Conservation (phyloP, 345 rosid genomes). For the Dovyalis caffra region DNA sequence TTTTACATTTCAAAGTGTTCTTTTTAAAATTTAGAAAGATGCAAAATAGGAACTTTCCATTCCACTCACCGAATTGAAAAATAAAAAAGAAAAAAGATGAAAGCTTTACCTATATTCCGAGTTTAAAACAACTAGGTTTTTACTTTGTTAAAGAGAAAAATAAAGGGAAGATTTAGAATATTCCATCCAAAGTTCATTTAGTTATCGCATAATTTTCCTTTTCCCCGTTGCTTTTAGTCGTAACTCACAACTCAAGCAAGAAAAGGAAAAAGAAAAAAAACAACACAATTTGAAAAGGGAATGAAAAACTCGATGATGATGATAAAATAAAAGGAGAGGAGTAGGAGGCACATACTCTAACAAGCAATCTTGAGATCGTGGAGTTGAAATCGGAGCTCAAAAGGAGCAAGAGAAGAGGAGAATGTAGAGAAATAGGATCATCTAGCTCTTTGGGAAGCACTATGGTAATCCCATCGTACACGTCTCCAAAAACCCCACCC, state of each 20-base stretch:
- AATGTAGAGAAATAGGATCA: conserved; percentile 19
- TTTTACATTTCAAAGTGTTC: conserved; percentile 6
- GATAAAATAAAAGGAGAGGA: too few relatives aligned
- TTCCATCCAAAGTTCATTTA: not conserved
- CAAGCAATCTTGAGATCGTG: conserved; percentile 55
- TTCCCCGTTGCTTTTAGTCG: not conserved
- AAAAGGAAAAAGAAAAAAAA: not conserved
- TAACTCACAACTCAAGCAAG: conserved; percentile 8
- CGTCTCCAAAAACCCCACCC: conserved; percentile 46
- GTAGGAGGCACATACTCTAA: conserved; percentile 42
- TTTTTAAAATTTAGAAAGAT: not conserved
- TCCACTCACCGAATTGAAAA: not conserved
- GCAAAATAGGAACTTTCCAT: not conserved
- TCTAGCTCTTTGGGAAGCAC: conserved; percentile 64
- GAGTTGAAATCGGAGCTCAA: conserved; percentile 55
- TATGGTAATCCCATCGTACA: conserved; percentile 32
- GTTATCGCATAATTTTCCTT: not conserved
- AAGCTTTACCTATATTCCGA: not conserved
- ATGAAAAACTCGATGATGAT: not conserved
- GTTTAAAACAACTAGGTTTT: not conserved
- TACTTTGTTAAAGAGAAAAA: not conserved
- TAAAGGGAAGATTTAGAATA: not conserved
- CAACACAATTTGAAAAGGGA: not conserved
- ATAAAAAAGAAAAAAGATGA: not conserved
- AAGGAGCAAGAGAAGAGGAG: conserved; percentile 21